Evolutionary conservation across 129 eudicot species (phyloP).

Genomic region (Gnaphalium uliginosum): DNA sequence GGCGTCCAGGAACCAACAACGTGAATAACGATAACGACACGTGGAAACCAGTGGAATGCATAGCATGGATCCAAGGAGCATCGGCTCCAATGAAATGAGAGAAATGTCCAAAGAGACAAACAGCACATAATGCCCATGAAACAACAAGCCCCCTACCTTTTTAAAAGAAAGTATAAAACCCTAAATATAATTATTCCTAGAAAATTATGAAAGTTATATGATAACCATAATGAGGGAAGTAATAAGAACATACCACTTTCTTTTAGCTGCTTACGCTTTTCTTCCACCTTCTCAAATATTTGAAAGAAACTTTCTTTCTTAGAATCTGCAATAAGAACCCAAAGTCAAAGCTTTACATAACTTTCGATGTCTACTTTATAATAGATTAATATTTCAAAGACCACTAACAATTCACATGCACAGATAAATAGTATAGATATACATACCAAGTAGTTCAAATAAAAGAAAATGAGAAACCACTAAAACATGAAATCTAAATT

Average conservation of each 20-base stretch:
- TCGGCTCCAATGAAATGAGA: slow-evolving; percentile 90
- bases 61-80: slow-evolving; percentile 64
- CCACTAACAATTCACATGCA: not conserved
- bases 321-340: slow-evolving; percentile 52
- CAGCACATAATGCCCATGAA: slow-evolving; percentile 97
- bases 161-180: slow-evolving; percentile 5
- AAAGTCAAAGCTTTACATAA: not conserved
- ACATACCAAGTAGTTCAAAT: not conserved
- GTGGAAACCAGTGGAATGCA: slow-evolving; percentile 91
- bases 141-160: slow-evolving; percentile 94
- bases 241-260: slow-evolving; percentile 65
- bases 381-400: not conserved
- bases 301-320: slow-evolving; percentile 62
- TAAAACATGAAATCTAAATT: not conserved
- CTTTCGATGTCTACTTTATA: not conserved
- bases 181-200: too few relatives aligned
- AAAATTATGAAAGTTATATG: not conserved
- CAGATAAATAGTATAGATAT: not conserved
- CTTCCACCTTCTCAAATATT: slow-evolving; percentile 84
- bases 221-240: not conserved
- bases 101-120: slow-evolving; percentile 91
- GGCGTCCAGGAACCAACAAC: slow-evolving; percentile 87
- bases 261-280: slow-evolving; percentile 62
- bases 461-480: not conserved
- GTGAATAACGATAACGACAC: slow-evolving; percentile 82